Conservation (phyloP, 2,329 filamentous ascomycete species). For the Sporothrix inflata region DNA sequence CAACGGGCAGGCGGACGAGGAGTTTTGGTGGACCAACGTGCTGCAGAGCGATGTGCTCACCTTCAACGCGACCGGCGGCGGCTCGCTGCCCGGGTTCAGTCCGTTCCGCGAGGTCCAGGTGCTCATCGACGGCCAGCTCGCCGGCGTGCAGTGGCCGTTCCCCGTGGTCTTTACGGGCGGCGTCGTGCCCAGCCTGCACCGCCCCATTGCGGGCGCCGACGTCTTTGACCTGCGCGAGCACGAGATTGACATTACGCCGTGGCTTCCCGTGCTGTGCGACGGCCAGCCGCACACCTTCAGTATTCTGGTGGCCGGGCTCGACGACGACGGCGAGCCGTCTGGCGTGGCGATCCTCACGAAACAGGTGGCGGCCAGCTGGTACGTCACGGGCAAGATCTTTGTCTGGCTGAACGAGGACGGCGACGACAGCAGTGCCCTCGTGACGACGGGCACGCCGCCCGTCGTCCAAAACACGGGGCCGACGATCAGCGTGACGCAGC, state of each 20-base stretch:
- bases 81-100: constrained; percentile 66
- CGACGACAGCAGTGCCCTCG: constrained; percentile 39
- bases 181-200: constrained; percentile 74
- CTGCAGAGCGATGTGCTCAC: constrained; percentile 61
- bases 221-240: constrained; percentile 78
- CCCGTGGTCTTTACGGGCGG: constrained; percentile 83
- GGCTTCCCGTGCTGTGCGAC: constrained; percentile 70
- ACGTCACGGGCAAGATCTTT: constrained; percentile 78
- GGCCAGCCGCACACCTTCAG: constrained; percentile 67
- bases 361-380: constrained; percentile 69
- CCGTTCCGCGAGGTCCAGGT: constrained; percentile 80
- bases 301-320: constrained; percentile 67
- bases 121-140: constrained; percentile 70
- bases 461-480: constrained; percentile 41
- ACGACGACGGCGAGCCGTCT: constrained; percentile 52
- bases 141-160: constrained; percentile 80
- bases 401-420: constrained; percentile 68
- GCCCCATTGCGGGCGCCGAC: constrained; percentile 77
- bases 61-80: constrained; percentile 61
- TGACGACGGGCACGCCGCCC: constrained; percentile 51
- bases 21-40: constrained; percentile 86
- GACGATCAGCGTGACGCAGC: constrained; percentile 50
- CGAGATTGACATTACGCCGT: constrained; percentile 81
- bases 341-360: constrained; percentile 51
- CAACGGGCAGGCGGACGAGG: constrained; percentile 74